Base-by-base conservation (phyloP, 2,329 filamentous ascomycete genomes). In the Stylonectria norvegica region DNA sequence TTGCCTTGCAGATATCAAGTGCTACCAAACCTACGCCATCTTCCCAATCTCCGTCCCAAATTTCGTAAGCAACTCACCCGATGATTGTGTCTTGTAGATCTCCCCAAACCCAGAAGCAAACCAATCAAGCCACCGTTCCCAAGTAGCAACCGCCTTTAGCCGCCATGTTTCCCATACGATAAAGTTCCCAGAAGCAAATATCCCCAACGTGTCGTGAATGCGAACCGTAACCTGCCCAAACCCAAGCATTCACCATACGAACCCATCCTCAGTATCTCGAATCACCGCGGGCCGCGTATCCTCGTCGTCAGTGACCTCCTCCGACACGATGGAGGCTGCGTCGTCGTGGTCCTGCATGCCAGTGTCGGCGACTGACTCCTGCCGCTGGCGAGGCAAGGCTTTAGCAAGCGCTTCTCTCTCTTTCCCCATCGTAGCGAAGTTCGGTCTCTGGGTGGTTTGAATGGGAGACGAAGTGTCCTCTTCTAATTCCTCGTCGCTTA, bases 261-360 rank as follows among this genome's bases (percentile, higher is more conserved):
- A 49, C 9, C 45, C 43, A 16, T 53, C 35, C 20, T 41, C 38
- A 12, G 41, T 47, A 31, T 53, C 45, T 6, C 36, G 14, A 4
- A 50, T 30, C 4, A 40, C 34, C 9, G 16, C 9, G 12, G 5
- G 28, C 19, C 5, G 27, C 22, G 4, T 16, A 9, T 3, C 14
- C n/a, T n/a, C 25, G 1, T 15, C 14, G 5, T 12, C 14, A 5
- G 12, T 9, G 6, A 9, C 25, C 20, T 28, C 20, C 5, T 34
- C 12, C 9, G 18, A n/a, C 11, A 15, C 16, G 5, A 31, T 8
- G 4, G 9, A 34, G 10, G 31, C 20, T 11, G 16, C 7, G 12
- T 40, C 41, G 8, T 36, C 36, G 5, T 31, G 15, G 23, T n/a
- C 9, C 6, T 27, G 34, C 7, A 20, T 9, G 12, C 11, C 9